A percentile compares a stretch with the other conserved stretches of the same genome.
These are phyloP conservation scores for Boletus coccyginus DNA, from an alignment of 768 basidiomycete genomes.

Conservation along the genomic window DNA sequence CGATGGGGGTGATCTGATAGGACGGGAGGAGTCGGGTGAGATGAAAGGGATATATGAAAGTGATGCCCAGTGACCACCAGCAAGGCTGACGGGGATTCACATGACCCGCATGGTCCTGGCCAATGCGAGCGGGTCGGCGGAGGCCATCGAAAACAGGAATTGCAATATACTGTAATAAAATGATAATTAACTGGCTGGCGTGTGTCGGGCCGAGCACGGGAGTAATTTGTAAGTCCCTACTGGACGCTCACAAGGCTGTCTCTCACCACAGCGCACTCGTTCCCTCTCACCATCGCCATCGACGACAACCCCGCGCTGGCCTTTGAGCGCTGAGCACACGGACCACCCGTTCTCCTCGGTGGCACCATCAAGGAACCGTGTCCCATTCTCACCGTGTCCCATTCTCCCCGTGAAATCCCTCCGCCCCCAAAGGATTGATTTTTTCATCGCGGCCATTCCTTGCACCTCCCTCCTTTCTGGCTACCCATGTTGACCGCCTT, in stretches of 20 bases:
- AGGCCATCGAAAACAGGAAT: no score
- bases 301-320: slow-evolving; percentile 6
- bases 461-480: slow-evolving; percentile 9
- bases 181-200: background rate
- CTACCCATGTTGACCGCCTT: slow-evolving; percentile 47
- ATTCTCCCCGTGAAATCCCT: slow-evolving; percentile 16
- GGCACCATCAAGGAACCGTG: slow-evolving; percentile 27
- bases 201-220: slow-evolving; percentile 24
- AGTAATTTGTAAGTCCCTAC: slow-evolving; percentile 21
- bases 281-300: slow-evolving; percentile 3
- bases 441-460: slow-evolving; percentile 8
- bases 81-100: slow-evolving; percentile 1
- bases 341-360: slow-evolving; percentile 25
- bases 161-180: background rate
- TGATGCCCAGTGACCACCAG: background rate
- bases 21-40: slow-evolving; percentile 7
- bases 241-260: slow-evolving; percentile 20
- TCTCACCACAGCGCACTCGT: slow-evolving; percentile 19
- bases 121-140: background rate
- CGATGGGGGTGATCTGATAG: slow-evolving; percentile 11
- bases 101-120: slow-evolving; percentile 10
- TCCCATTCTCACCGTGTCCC: slow-evolving; percentile 2
- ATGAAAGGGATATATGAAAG: slow-evolving; percentile 16
- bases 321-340: slow-evolving; percentile 5
- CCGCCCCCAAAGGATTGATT: slow-evolving; percentile 16